phyloP scores from a whole-genome alignment of 2,329 filamentous ascomycete species.

The Xylogone sp. region DNA sequence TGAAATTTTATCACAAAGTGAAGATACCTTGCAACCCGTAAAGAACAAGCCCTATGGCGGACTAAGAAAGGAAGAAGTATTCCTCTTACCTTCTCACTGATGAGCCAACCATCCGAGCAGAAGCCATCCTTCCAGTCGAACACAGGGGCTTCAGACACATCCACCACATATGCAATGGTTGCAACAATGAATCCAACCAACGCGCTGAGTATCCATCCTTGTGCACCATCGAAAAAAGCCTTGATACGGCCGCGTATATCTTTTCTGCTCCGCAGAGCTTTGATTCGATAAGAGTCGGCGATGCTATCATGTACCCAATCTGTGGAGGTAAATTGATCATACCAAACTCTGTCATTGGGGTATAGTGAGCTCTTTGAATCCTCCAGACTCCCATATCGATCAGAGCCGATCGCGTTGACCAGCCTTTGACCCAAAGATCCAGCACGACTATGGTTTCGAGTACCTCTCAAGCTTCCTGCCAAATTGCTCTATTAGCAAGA shows the following conservation, averaged over 20 bases:
- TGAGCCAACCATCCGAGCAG: conserved; percentile 68
- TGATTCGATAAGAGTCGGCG: conserved; percentile 85
- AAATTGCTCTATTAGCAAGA: background rate
- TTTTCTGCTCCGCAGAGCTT: conserved; percentile 74
- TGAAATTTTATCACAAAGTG: no score
- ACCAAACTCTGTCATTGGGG: conserved; percentile 89
- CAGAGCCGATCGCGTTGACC: conserved; percentile 53
- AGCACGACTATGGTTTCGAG: conserved; percentile 44
- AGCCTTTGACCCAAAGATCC: conserved; percentile 59
- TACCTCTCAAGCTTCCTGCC: conserved; percentile 24
- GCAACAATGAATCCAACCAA: conserved; percentile 86
- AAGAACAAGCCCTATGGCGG: background rate
- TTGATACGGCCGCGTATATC: conserved; percentile 78
- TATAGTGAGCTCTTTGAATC: conserved; percentile 63
- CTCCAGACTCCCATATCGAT: conserved; percentile 51
- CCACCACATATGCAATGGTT: conserved; percentile 80
- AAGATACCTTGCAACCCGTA: no score
- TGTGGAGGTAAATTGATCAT: conserved; percentile 95
- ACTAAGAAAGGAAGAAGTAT: background rate
- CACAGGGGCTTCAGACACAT: conserved; percentile 77
- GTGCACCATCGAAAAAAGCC: conserved; percentile 77
- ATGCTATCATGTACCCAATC: conserved; percentile 99
- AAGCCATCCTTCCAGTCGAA: conserved; percentile 93
- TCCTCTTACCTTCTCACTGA: conserved; percentile 59
- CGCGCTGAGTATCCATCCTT: conserved; percentile 92